Evolutionary conservation across 768 basidiomycete species (phyloP), one percentile per base, ranked within the genome.

Genomic region (Hygrophorus russula): DNA sequence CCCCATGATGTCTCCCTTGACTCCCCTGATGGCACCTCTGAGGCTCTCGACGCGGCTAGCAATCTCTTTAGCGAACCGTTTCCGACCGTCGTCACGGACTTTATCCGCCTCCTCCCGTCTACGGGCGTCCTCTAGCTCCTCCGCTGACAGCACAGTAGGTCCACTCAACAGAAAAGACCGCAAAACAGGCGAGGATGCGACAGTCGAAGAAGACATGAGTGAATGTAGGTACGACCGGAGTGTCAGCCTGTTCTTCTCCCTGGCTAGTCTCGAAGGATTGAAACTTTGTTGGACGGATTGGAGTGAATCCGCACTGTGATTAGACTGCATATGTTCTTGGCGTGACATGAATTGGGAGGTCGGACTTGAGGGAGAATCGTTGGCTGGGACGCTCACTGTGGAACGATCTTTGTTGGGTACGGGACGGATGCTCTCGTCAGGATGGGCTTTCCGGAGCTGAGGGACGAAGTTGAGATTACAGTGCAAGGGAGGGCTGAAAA

Each of bases 231-330:
- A 98, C 0, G 91, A 81, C 14, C 96, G 79, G 13, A 99, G 75
- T 0, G 96, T 98, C 3, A 99, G 68, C 11, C 96, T 71, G 54
- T 99, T 99, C 72, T 92, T 94, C 60, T 99, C 96, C 18, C 96
- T 71, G 1, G 89, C 70, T 15, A 94, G 70, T 28, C 78, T 77
- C 15, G 70, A 68, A 19, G 66, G 58, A 18, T 51, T 49, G 14
- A 51, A 45, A 39, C 47, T 51, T 11, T 51, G 49, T 39, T 55
- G 51, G 11, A 56, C 48, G 2, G 54, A 43, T 36, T 32, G 42
- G 30, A 48, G 42, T 29, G 30, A 44, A 17, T 42, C 49, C n/a
- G 40, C 27, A 20, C 41, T 35, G 24, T 41, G 40, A 4, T 39
- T 32, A 11, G 41, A 50, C 8, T 35, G 37, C 19, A 19, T 33